Base-by-base conservation (phyloP, 192 early-diverging fungal species). In the Mortierella antarctica region DNA sequence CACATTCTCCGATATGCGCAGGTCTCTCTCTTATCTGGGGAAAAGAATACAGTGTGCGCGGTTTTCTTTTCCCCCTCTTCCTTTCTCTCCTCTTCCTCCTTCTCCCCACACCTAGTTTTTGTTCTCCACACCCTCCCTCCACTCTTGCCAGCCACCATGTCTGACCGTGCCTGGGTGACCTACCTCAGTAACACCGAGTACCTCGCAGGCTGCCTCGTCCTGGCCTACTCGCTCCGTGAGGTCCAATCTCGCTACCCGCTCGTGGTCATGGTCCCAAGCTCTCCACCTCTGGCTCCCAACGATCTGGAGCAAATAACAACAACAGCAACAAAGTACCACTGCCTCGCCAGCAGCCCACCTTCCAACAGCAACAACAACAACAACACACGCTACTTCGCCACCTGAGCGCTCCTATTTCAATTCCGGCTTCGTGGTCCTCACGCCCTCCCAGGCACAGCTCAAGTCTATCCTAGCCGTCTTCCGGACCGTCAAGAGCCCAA, bases 351-450 rank as follows among this genome's bases (percentile, higher is more conserved):
- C n/a, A n/a, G 41, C 4, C 41, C 70, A 53, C 57, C 67, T 21
- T 23, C 23, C 61, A 31, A 31, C 61, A 62, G 20, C 18, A 62
- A 17, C 14, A 62, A 12, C 18, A 23, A 18, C 41, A 61, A 31
- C 31, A 31, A 31, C 31, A 31, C 31, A 2, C 31, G 31, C 31
- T 31, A 31, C 31, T 31, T 31, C 31, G 42, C 47, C 47, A 11
- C 61, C 44, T 21, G 44, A 12, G 55, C 5, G 44, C 49, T 40
- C 71, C 54, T 87, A 88, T 65, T 88, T 89, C 69, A 89, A 89
- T 58, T 79, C 82, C 31, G 88, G 88, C 11, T 57, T 89, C 4
- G 62, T 89, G 31, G 82, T 89, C 8, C 48, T 89, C 23, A 65
- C 51, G 2, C 88, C 88, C 18, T 52, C 66, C 23, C 23, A 51